These are phyloP conservation scores for Neurospora sublineolata DNA, from an alignment of 495 filamentous ascomycete genomes.

Conservation along the genomic window DNA sequence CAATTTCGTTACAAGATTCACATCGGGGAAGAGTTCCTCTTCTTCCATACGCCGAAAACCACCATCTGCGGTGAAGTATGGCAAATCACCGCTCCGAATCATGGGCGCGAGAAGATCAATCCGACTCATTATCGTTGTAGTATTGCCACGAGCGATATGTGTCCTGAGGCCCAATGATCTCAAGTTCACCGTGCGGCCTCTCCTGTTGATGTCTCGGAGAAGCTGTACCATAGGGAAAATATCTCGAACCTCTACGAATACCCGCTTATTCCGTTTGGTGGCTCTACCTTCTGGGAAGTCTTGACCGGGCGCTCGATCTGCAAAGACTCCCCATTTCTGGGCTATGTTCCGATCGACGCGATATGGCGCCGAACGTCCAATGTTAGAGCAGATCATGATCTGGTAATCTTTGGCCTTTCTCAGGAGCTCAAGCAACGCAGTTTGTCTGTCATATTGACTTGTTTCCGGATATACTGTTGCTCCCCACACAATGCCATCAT, in stretches of 20 bases:
- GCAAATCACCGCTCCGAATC: not conserved
- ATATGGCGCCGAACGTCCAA: accelerated
- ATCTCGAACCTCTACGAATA: not conserved
- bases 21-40: not conserved
- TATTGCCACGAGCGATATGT: not conserved
- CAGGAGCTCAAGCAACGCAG: not conserved
- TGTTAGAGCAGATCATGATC: not conserved
- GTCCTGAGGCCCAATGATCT: not conserved
- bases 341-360: not conserved
- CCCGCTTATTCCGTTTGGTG: not conserved
- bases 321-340: not conserved
- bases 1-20: not conserved
- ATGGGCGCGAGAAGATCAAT: not conserved
- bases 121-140: not conserved
- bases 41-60: not conserved
- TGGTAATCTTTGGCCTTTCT: not conserved
- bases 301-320: not conserved
- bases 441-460: not conserved
- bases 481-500: too few relatives aligned
- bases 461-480: too few relatives aligned
- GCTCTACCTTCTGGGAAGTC: not conserved
- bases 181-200: not conserved
- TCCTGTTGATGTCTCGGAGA: not conserved
- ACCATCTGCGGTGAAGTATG: not conserved
- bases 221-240: not conserved